A percentile compares a stretch with the other conserved stretches of the same genome.
These are phyloP conservation scores for Rhinocladiella similis DNA, from an alignment of 2,329 filamentous ascomycete species.

Conservation along the genomic window DNA sequence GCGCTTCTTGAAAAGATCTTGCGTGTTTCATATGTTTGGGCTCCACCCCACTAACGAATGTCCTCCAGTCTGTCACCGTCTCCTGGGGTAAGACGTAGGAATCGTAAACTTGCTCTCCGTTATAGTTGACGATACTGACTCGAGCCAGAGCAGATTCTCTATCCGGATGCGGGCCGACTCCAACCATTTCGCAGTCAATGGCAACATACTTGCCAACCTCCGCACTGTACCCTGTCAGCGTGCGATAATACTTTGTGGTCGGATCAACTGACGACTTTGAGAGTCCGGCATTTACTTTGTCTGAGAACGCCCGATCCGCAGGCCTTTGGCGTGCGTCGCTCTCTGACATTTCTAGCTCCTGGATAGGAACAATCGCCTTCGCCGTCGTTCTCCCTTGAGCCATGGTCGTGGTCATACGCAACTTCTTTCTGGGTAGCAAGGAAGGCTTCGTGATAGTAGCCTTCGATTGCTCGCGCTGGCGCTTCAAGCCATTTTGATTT, in stretches of 20 bases:
- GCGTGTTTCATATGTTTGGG: conserved; percentile 70
- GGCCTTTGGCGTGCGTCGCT: conserved; percentile 5
- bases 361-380: conserved; percentile 54
- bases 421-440: conserved; percentile 13
- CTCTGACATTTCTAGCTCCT: conserved; percentile 11
- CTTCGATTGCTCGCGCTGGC: conserved; percentile 21
- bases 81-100: conserved; percentile 81
- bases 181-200: conserved; percentile 98
- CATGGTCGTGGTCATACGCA: conserved; percentile 13
- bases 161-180: conserved; percentile 64
- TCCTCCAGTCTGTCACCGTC: conserved; percentile 86
- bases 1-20: conserved; percentile 73
- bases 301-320: conserved; percentile 1
- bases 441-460: conserved; percentile 7
- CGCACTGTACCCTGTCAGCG: conserved; percentile 45
- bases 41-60: conserved; percentile 77
- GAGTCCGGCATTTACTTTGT: conserved; percentile 20
- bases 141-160: conserved; percentile 77
- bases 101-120: conserved; percentile 90
- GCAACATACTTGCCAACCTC: conserved; percentile 87
- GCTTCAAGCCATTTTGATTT: conserved; percentile 34
- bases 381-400: conserved; percentile 28
- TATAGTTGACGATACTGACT: conserved; percentile 89
- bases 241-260: background rate
- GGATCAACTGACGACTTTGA: conserved; percentile 11